Base-by-base conservation (phyloP, 2,329 filamentous ascomycete genomes). In the Colletotrichum australisinense region DNA sequence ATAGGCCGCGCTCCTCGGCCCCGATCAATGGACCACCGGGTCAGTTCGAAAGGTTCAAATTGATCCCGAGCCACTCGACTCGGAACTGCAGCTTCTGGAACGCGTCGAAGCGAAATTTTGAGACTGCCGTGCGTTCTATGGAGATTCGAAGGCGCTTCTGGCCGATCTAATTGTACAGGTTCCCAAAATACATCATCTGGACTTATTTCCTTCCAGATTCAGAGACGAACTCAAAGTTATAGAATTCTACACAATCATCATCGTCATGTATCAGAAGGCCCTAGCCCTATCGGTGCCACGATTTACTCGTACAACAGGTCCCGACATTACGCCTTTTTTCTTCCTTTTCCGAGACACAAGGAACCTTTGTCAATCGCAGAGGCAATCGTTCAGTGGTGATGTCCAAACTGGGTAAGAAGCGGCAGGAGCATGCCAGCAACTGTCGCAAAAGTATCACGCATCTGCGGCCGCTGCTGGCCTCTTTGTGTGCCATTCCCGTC, bases 361-460 rank as follows among this genome's bases (percentile, higher is more conserved):
- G 11, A 9, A 35, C 19, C 24, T 26, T 55, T 22, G 5, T 22
- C 19, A 24, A 14, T 46, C 22, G 22, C 19, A 11, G 35, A 14
- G 30, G n/a, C n/a, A 14, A 28, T 22, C 42, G 14, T 9, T 72
- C 49, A 89, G 79, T 95, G 92, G 78, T 93, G 91, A 80, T 95
- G 93, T 3, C 94, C 94, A 76, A 95, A 90, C 78, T 95, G 93
- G 24, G 93, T 94, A 55, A 95, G 83, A 53, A 96, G 86, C 16
- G 94, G 94, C 67, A 97, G 81, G 67, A 96, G 81, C 93, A 97
- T 96, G 75, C 94, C 94, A 30, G 87, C 88, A 16, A 95, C 89
- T 3, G 93, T 93, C 14, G 91, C 91, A 66, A 95, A 78, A 0
- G 92, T 94, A 78, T 94, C 92, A 63, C 92, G 87, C 87, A 93